Conservation (phyloP, 2,329 filamentous ascomycete species). For the Aspergillus pseudotamarii region DNA sequence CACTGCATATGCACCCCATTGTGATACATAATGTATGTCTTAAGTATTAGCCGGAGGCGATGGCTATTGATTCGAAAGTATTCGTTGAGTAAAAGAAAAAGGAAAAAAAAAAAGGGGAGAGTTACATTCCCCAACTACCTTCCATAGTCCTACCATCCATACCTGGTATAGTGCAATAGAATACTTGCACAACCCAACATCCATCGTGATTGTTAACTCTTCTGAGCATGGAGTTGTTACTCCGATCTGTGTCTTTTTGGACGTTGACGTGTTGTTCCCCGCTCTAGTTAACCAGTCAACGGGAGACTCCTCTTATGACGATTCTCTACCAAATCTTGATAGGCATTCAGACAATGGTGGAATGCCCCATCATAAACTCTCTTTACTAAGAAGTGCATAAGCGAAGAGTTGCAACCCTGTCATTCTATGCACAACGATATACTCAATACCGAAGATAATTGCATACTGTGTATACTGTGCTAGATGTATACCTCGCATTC, state of each 20-base stretch:
- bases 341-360: not conserved
- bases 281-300: not conserved
- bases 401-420: not conserved
- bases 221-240: not conserved
- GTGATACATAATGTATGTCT: not conserved
- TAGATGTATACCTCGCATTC: not conserved
- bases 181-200: too few species aligned
- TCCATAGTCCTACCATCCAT: not conserved
- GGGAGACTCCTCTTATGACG: not conserved
- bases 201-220: not conserved
- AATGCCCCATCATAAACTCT: not conserved
- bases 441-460: not conserved
- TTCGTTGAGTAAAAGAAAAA: not conserved
- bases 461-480: not conserved
- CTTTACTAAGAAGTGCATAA: not conserved
- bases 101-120: not conserved
- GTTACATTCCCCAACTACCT: not conserved
- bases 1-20: not conserved
- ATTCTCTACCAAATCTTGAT: not conserved
- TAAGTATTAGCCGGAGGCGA: not conserved
- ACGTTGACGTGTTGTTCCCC: slow-evolving; percentile 1
- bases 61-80: not conserved
- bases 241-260: not conserved
- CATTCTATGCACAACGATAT: not conserved
- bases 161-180: not conserved